Percentiles rank a stretch among this genome's conserved stretches.
Evolutionary conservation across 495 filamentous ascomycete species (phyloP).

Genomic region (Thermothielavioides terrestris): DNA sequence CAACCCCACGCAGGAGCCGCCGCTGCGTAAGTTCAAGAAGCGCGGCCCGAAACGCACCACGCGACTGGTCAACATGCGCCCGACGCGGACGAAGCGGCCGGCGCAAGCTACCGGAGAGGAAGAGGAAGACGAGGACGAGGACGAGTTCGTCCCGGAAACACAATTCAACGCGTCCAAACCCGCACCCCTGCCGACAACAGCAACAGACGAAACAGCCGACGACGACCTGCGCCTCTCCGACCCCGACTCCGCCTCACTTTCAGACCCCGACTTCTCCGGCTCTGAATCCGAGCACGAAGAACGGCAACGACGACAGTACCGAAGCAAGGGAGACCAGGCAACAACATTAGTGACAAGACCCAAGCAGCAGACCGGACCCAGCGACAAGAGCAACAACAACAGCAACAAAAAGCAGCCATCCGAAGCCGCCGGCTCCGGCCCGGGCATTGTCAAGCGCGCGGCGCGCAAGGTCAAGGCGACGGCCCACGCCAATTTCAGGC

Average conservation of each 20-base stretch:
- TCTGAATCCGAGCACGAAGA: slow-evolving; percentile 21
- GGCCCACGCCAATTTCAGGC: slow-evolving; percentile 75
- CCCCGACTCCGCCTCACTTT: background rate
- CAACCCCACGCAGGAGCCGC: slow-evolving; percentile 34
- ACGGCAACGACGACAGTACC: background rate
- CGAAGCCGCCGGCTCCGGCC: slow-evolving; percentile 27
- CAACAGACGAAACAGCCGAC: slow-evolving; percentile 15
- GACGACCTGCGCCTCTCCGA: slow-evolving; percentile 9
- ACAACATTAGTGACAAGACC: slow-evolving; percentile 17
- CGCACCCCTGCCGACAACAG: slow-evolving; percentile 19
- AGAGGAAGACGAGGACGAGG: slow-evolving; percentile 6
- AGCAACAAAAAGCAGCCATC: slow-evolving; percentile 31
- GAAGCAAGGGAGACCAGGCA: slow-evolving; percentile 29
- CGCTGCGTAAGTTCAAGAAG: slow-evolving; percentile 71
- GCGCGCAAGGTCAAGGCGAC: slow-evolving; percentile 61
- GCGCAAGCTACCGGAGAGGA: slow-evolving; percentile 11
- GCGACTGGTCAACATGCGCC: slow-evolving; percentile 62
- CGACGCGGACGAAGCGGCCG: slow-evolving; percentile 36
- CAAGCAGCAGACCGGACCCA: slow-evolving; percentile 17
- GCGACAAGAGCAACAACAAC: slow-evolving; percentile 10
- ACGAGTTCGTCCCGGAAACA: slow-evolving; percentile 36
- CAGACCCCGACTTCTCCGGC: slow-evolving; percentile 6
- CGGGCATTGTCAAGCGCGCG: slow-evolving; percentile 48
- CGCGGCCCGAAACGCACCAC: slow-evolving; percentile 87
- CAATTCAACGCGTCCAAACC: slow-evolving; percentile 22